These are phyloP conservation scores for Collybia sp. DNA, from an alignment of 768 basidiomycete genomes.

Conservation along the genomic window DNA sequence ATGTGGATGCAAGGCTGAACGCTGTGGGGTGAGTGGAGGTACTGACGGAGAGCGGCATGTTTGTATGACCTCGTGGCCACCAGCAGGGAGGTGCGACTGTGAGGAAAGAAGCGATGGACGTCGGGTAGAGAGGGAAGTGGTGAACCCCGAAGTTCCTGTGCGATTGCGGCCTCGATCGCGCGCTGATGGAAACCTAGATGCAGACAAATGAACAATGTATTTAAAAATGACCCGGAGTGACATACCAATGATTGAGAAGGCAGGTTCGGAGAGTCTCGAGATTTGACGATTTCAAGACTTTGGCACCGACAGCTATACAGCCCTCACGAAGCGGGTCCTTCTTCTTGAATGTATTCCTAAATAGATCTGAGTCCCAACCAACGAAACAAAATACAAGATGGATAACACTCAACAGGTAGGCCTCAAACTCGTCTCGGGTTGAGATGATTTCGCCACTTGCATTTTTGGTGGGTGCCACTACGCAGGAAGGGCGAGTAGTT, in stretches of 20 bases:
- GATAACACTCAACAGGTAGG: not conserved
- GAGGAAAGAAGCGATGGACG: too few species aligned
- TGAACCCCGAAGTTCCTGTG: too few species aligned
- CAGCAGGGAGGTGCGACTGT: too few species aligned
- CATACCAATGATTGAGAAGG: not conserved
- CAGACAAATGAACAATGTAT: not conserved
- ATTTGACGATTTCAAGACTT: not conserved
- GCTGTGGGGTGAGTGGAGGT: not conserved
- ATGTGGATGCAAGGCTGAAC: not conserved
- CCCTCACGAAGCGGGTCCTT: conserved; percentile 1
- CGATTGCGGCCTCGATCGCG: too few species aligned
- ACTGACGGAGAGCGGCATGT: not conserved
- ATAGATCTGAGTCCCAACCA: not conserved
- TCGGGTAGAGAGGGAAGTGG: too few species aligned
- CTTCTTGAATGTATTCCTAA: not conserved
- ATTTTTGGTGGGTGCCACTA: not conserved
- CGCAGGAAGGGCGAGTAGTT: too few species aligned
- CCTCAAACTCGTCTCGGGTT: not conserved
- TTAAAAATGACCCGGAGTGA: not conserved
- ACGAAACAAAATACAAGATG: not conserved
- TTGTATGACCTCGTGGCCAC: not conserved
- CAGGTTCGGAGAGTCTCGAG: not conserved
- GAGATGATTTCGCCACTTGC: not conserved
- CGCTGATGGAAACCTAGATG: not conserved
- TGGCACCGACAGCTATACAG: not conserved